Conservation (phyloP, 441 rosid species). For the Populus hybrid region DNA sequence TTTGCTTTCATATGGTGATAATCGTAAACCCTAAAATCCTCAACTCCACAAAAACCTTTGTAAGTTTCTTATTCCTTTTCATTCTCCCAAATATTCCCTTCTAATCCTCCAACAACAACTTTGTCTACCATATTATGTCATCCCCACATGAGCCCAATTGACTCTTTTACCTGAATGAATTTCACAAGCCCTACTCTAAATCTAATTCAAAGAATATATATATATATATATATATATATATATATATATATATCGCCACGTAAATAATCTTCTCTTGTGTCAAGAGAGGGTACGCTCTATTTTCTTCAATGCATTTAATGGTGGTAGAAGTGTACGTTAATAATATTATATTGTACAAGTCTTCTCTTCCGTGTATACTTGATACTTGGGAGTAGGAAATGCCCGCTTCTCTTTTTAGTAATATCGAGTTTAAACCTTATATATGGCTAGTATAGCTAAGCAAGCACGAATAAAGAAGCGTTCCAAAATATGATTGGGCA, state of each 20-base stretch:
- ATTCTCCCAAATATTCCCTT: constrained; percentile 15
- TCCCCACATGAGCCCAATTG: background rate
- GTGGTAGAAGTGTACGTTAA: background rate
- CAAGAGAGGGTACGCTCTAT: background rate
- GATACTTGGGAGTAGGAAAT: background rate
- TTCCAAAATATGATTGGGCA: too few relatives aligned
- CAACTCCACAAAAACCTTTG: background rate
- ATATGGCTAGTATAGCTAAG: too few relatives aligned
- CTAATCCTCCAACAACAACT: background rate
- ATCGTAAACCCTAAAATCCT: constrained; percentile 3
- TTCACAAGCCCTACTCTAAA: background rate
- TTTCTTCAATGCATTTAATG: background rate
- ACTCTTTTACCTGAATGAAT: background rate
- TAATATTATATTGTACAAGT: background rate
- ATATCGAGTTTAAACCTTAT: too few relatives aligned
- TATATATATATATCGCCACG: too few relatives aligned
- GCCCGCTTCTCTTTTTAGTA: background rate
- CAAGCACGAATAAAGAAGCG: too few relatives aligned
- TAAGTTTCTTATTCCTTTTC: constrained; percentile 11
- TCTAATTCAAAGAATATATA: too few relatives aligned
- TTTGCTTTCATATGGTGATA: background rate
- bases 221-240: too few relatives aligned
- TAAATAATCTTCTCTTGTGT: background rate
- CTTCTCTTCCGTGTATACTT: background rate
- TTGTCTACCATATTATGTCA: background rate